phyloP scores from a whole-genome alignment of 257 asterid genomes.

The Ilex asprella region DNA sequence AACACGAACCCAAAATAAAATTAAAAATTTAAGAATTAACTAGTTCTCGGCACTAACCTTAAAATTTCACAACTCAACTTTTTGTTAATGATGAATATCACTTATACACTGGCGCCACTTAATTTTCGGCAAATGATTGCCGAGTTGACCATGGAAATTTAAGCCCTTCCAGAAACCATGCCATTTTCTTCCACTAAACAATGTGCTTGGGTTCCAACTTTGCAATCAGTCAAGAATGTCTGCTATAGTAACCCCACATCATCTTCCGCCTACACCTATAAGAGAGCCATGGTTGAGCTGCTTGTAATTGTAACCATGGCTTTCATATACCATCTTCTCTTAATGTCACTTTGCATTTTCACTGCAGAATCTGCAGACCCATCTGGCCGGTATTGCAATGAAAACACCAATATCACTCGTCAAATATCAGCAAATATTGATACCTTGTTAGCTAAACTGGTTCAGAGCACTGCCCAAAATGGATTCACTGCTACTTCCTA shows the following conservation, averaged over 20 bases:
- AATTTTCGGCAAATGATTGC: no score
- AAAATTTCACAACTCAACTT: no score
- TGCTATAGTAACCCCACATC: not conserved
- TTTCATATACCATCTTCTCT: conserved; percentile 13
- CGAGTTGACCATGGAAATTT: no score
- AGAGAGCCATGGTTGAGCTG: no score
- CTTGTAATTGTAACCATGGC: conserved; percentile 17
- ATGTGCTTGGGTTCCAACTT: not conserved
- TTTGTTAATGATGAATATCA: no score
- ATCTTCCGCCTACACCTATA: not conserved
- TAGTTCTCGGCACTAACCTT: no score
- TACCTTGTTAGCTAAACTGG: conserved; percentile 30
- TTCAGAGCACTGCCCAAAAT: conserved; percentile 24
- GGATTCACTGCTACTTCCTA: conserved; percentile 42
- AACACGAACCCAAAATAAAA: no score
- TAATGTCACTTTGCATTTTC: conserved; percentile 9
- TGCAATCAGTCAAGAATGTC: not conserved
- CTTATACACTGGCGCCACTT: no score
- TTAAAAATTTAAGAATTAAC: no score
- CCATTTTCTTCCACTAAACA: not conserved
- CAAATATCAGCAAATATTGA: conserved; percentile 34
- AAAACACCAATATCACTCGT: conserved; percentile 11
- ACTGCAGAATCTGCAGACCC: conserved; percentile 46
- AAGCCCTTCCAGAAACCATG: no score
- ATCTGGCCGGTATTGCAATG: conserved; percentile 29